phyloP scores from a whole-genome alignment of 2,329 filamentous ascomycete genomes.

The Aspergillus sp. region DNA sequence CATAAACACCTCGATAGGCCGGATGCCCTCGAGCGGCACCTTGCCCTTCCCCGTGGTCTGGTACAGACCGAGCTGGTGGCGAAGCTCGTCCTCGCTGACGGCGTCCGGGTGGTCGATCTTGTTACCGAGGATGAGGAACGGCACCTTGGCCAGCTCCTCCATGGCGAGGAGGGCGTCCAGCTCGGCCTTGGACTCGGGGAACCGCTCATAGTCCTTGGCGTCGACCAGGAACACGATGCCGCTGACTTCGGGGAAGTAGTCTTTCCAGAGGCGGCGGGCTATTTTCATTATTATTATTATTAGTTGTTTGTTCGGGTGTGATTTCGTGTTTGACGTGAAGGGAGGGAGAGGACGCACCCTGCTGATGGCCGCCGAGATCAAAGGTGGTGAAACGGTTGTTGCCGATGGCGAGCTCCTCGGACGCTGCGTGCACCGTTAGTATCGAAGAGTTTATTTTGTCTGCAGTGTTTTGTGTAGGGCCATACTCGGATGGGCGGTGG shows the following conservation, averaged over 20 bases:
- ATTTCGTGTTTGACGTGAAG: background rate
- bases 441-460: background rate
- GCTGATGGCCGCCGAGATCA: conserved; percentile 88
- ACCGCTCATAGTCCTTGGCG: conserved; percentile 93
- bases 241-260: conserved; percentile 94
- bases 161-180: conserved; percentile 92
- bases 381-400: conserved; percentile 95
- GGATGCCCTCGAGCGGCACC: conserved; percentile 84
- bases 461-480: conserved; percentile 16
- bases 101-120: conserved; percentile 99
- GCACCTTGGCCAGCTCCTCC: conserved; percentile 95
- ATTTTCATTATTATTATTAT: conserved; percentile 22
- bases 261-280: conserved; percentile 89
- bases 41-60: conserved; percentile 97
- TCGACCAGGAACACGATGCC: conserved; percentile 98
- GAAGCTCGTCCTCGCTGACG: conserved; percentile 90
- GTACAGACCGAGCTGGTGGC: conserved; percentile 88
- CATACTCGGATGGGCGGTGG: conserved; percentile 87
- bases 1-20: conserved; percentile 98
- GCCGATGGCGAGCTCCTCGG: conserved; percentile 87
- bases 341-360: conserved; percentile 59
- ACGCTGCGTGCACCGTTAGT: conserved; percentile 54
- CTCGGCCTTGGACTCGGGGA: conserved; percentile 92
- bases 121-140: conserved; percentile 94
- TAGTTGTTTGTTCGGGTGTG: background rate